phyloP scores from a whole-genome alignment of 2,329 filamentous ascomycete genomes.

The Alternaria ventricosa region DNA sequence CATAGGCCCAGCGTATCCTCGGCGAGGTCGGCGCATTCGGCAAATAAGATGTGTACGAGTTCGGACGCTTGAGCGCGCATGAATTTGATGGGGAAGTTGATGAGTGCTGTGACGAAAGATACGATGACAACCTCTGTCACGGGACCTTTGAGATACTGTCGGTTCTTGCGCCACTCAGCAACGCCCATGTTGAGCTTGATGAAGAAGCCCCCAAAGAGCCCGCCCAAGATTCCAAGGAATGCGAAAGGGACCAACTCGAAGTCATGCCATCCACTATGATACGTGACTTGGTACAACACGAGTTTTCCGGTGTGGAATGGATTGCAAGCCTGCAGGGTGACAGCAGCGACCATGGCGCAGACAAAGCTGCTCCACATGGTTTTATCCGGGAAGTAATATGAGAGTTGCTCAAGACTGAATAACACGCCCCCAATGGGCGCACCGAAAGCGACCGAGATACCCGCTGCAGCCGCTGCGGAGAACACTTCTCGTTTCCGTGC shows the following conservation, averaged over 20 bases:
- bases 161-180: constrained; percentile 77
- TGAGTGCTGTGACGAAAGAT: constrained; percentile 79
- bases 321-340: constrained; percentile 89
- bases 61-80: constrained; percentile 93
- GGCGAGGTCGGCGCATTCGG: constrained; percentile 81
- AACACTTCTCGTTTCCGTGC: constrained; percentile 92
- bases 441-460: constrained; percentile 93
- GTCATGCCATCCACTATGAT: constrained; percentile 88
- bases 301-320: constrained; percentile 95
- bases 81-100: constrained; percentile 96
- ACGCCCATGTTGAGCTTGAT: constrained; percentile 93
- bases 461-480: constrained; percentile 88
- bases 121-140: constrained; percentile 81
- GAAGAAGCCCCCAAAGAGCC: constrained; percentile 93
- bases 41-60: constrained; percentile 88
- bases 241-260: constrained; percentile 92
- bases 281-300: constrained; percentile 94
- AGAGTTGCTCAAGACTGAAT: constrained; percentile 94
- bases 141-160: constrained; percentile 71
- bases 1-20: constrained; percentile 92
- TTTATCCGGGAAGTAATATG: constrained; percentile 98
- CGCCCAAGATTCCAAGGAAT: constrained; percentile 84
- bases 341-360: constrained; percentile 97
- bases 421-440: constrained; percentile 93
- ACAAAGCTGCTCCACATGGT: constrained; percentile 99